These are phyloP conservation scores for Collybiopsis confluens DNA, from an alignment of 768 basidiomycete genomes.

Conservation along the genomic window DNA sequence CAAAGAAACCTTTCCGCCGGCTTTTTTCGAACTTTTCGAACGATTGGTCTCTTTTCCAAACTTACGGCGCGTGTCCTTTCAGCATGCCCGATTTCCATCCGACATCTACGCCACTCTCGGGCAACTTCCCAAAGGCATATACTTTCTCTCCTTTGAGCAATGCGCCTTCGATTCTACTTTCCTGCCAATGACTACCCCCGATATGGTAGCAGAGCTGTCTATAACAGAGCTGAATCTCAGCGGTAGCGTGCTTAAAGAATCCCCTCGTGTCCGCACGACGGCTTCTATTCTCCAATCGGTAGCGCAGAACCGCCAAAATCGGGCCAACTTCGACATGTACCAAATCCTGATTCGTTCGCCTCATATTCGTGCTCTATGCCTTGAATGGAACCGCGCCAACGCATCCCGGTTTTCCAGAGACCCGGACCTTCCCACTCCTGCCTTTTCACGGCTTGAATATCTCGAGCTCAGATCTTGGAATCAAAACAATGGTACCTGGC, in stretches of 20 bases:
- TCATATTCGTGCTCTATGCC: slow-evolving; percentile 35
- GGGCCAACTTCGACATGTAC: background rate
- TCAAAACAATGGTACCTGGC: background rate
- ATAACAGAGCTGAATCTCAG: slow-evolving; percentile 38
- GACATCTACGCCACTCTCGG: background rate
- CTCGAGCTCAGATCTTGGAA: slow-evolving; percentile 11
- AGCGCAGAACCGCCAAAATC: slow-evolving; percentile 28
- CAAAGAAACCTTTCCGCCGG: background rate
- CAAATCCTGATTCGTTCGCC: slow-evolving; percentile 9
- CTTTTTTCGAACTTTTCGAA: background rate
- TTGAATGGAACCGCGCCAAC: slow-evolving; percentile 36
- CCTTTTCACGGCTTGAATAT: slow-evolving; percentile 13
- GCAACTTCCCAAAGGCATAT: background rate
- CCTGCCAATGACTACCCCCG: background rate
- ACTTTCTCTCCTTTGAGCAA: background rate
- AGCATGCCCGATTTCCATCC: background rate
- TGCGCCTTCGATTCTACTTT: background rate
- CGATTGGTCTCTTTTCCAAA: background rate
- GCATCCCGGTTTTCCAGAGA: slow-evolving; percentile 27
- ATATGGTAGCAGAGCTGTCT: slow-evolving; percentile 27
- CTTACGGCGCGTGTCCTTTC: background rate
- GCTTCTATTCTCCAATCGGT: slow-evolving; percentile 13
- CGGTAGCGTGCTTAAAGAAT: slow-evolving; percentile 5
- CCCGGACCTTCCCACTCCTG: slow-evolving; percentile 11
- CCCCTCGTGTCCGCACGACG: too few relatives aligned